Evolutionary conservation across 768 basidiomycete genomes (phyloP).

Genomic region (Vishniacozyma victoriae): DNA sequence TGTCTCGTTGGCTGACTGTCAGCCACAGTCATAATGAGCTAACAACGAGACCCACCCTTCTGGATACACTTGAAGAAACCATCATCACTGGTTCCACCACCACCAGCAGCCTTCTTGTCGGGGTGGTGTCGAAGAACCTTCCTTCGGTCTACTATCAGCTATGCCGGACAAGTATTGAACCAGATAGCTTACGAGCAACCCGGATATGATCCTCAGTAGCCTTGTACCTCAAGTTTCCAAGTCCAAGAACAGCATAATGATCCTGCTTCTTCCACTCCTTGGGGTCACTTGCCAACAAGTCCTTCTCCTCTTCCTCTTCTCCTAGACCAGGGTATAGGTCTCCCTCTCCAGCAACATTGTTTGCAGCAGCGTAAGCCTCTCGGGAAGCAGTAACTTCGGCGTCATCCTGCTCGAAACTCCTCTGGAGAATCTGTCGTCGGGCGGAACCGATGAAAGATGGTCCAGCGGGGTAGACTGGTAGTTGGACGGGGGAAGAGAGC

Average conservation of each 20-base stretch:
- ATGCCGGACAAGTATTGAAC: not conserved
- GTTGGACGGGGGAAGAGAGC: slow-evolving; percentile 50
- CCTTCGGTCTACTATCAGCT: slow-evolving; percentile 69
- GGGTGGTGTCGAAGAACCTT: slow-evolving; percentile 99
- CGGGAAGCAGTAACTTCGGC: slow-evolving; percentile 57
- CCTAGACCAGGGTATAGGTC: slow-evolving; percentile 90
- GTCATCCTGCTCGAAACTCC: slow-evolving; percentile 80
- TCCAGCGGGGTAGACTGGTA: slow-evolving; percentile 73
- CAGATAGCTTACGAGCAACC: slow-evolving; percentile 88
- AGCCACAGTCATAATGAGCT: slow-evolving; percentile 2
- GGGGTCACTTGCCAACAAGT: slow-evolving; percentile 71
- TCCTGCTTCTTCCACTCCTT: slow-evolving; percentile 99
- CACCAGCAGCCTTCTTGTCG: slow-evolving; percentile 70
- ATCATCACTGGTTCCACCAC: slow-evolving; percentile 75
- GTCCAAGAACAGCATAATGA: slow-evolving; percentile 92
- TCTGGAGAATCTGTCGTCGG: slow-evolving; percentile 64
- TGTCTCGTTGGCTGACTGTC: slow-evolving; percentile 82
- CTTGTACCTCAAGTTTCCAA: slow-evolving; percentile 79
- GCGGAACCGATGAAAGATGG: slow-evolving; percentile 80
- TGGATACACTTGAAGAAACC: slow-evolving; percentile 99
- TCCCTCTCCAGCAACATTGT: slow-evolving; percentile 52
- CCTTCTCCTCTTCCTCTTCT: slow-evolving; percentile 73
- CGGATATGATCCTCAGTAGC: slow-evolving; percentile 91
- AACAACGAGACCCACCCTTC: slow-evolving; percentile 53
- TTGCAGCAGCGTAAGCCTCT: slow-evolving; percentile 52